Conservation (phyloP, 345 rosid genomes). For the Salix caprea region DNA sequence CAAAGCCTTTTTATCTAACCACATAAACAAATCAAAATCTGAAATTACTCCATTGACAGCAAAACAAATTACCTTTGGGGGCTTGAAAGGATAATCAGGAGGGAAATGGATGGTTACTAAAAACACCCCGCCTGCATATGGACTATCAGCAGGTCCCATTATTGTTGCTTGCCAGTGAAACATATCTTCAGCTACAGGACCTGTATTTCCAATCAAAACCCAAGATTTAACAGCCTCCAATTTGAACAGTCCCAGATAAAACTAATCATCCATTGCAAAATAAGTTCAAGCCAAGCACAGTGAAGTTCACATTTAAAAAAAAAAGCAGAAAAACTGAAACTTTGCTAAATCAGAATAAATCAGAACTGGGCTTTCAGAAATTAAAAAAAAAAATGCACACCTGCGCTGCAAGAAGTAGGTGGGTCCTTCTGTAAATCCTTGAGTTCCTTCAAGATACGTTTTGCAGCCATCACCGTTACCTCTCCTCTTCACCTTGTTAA, state of each 20-base stretch:
- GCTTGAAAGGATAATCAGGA: conserved; percentile 20
- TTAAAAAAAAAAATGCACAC: conserved; percentile 1
- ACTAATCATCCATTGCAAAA: not conserved
- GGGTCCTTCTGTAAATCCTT: conserved; percentile 50
- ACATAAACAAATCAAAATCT: not conserved
- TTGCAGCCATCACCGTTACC: conserved; percentile 32
- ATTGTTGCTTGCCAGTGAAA: conserved; percentile 21
- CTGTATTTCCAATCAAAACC: not conserved
- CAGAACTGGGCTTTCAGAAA: not conserved
- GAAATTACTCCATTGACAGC: not conserved
- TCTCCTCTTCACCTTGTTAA: conserved; percentile 6
- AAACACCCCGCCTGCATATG: conserved; percentile 17
- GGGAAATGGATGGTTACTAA: conserved; percentile 16
- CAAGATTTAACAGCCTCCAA: not conserved
- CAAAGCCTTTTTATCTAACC: not conserved
- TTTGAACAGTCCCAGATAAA: not conserved
- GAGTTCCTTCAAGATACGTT: conserved; percentile 46
- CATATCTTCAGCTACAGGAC: conserved; percentile 21
- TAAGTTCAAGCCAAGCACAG: not conserved
- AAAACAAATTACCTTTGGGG: conserved; percentile 12
- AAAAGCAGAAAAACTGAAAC: not conserved
- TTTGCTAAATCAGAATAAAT: not conserved
- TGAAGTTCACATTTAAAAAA: not conserved
- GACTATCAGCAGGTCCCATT: conserved; percentile 20
- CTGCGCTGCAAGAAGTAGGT: conserved; percentile 48